These are phyloP conservation scores for Fistulinella prunicolor DNA, from an alignment of 768 basidiomycete genomes.

Conservation along the genomic window DNA sequence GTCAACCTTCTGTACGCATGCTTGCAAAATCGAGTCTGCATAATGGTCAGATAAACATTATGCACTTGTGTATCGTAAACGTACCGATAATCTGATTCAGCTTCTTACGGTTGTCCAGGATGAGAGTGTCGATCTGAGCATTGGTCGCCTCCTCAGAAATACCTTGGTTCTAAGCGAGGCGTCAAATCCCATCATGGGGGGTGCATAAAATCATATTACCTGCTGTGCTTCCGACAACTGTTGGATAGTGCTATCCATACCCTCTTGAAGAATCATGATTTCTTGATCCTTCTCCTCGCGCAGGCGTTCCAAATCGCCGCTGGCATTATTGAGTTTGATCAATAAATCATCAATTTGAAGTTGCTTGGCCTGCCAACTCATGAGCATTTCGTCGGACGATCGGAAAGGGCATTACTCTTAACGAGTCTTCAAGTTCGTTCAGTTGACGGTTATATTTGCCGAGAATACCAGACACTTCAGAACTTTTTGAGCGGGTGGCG, in stretches of 20 bases:
- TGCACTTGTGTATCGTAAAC: slow-evolving; percentile 15
- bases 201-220: slow-evolving; percentile 41
- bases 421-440: slow-evolving; percentile 92
- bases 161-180: slow-evolving; percentile 62
- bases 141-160: slow-evolving; percentile 87
- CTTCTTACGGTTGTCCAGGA: slow-evolving; percentile 96
- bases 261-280: slow-evolving; percentile 91
- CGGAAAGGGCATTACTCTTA: slow-evolving; percentile 57
- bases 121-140: slow-evolving; percentile 96
- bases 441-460: slow-evolving; percentile 95
- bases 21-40: slow-evolving; percentile 92
- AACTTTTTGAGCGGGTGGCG: slow-evolving; percentile 83
- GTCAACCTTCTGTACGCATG: slow-evolving; percentile 95
- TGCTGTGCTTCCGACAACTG: slow-evolving; percentile 84
- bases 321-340: slow-evolving; percentile 69
- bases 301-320: slow-evolving; percentile 73
- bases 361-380: slow-evolving; percentile 74
- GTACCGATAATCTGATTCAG: slow-evolving; percentile 93
- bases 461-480: slow-evolving; percentile 86
- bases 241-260: slow-evolving; percentile 89
- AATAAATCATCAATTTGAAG: slow-evolving; percentile 93
- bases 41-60: slow-evolving; percentile 11
- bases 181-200: background rate
- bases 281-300: slow-evolving; percentile 98
- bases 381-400: slow-evolving; percentile 10